phyloP scores from a whole-genome alignment of 495 filamentous ascomycete genomes.

The Rostrohypoxylon terebratum region DNA sequence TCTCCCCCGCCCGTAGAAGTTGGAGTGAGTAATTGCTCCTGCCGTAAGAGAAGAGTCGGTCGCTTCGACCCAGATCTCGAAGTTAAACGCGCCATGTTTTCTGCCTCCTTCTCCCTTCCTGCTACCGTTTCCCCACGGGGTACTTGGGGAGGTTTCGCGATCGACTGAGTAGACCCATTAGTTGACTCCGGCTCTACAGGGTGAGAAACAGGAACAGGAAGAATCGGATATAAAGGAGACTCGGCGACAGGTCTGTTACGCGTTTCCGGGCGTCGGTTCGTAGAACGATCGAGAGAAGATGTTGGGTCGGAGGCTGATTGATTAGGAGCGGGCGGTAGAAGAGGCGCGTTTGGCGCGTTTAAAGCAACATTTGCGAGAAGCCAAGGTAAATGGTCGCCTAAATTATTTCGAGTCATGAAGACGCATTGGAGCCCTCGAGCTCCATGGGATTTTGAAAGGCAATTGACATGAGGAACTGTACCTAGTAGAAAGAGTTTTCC shows the following conservation, averaged over 20 bases:
- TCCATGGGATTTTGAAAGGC: conserved; percentile 48
- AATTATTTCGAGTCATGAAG: conserved; percentile 75
- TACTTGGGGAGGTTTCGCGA: conserved; percentile 31
- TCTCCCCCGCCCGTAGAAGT: conserved; percentile 46
- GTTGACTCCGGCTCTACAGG: conserved; percentile 26
- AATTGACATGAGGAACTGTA: conserved; percentile 37
- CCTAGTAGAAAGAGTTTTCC: conserved; percentile 13
- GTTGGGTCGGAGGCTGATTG: conserved; percentile 29
- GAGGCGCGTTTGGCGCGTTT: conserved; percentile 49
- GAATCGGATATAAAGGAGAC: conserved; percentile 40
- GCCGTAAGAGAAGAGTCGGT: conserved; percentile 45
- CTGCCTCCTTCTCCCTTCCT: conserved; percentile 14
- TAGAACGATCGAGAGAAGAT: conserved; percentile 26
- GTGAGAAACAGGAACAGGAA: conserved; percentile 32
- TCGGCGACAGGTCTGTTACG: conserved; percentile 23
- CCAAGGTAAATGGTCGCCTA: conserved; percentile 69
- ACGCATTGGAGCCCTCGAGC: conserved; percentile 48
- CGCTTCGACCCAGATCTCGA: conserved; percentile 45
- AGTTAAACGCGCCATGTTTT: conserved; percentile 47
- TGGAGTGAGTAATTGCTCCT: conserved; percentile 54
- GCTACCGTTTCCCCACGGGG: conserved; percentile 30
- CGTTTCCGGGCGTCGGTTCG: conserved; percentile 23
- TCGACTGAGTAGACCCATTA: conserved; percentile 39
- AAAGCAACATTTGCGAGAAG: conserved; percentile 60
- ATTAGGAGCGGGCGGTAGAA: conserved; percentile 47